Percentiles rank a stretch among this genome's conserved stretches.
phyloP scores from a whole-genome alignment of 768 basidiomycete species.

The Basidioascus undulatus region DNA sequence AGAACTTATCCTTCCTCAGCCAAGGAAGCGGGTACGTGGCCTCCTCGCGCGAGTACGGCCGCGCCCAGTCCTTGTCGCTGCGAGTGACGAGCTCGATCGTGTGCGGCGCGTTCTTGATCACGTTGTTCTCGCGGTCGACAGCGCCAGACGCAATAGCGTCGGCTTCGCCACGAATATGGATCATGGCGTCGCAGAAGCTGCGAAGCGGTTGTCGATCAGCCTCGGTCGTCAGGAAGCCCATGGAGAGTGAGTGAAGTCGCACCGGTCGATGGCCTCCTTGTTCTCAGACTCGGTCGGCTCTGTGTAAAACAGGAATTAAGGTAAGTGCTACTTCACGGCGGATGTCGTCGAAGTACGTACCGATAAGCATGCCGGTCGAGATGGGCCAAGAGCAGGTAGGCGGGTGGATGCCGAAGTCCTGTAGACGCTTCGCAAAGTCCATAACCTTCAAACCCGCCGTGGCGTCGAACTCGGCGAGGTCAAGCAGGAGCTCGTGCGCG shows the following conservation, averaged over 20 bases:
- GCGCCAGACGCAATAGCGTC: conserved; percentile 66
- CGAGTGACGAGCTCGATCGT: conserved; percentile 45
- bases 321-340: not conserved
- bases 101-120: conserved; percentile 86
- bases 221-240: no score
- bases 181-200: conserved; percentile 97
- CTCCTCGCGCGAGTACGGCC: conserved; percentile 66
- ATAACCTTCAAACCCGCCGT: conserved; percentile 68
- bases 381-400: conserved; percentile 98
- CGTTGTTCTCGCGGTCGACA: conserved; percentile 74
- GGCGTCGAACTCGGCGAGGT: conserved; percentile 86
- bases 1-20: conserved; percentile 76
- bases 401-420: conserved; percentile 86
- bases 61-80: conserved; percentile 65
- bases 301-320: conserved; percentile 32
- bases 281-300: conserved; percentile 95
- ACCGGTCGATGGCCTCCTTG: conserved; percentile 76
- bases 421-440: conserved; percentile 82
- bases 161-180: conserved; percentile 75
- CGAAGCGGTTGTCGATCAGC: no score
- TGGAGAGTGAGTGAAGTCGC: conserved; percentile 6
- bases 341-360: not conserved
- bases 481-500: conserved; percentile 87
- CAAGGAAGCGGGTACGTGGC: conserved; percentile 77
- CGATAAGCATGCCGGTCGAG: conserved; percentile 57